Base-by-base conservation (phyloP, 164 flowering plant species). In the Magnolia kwangsiensis region DNA sequence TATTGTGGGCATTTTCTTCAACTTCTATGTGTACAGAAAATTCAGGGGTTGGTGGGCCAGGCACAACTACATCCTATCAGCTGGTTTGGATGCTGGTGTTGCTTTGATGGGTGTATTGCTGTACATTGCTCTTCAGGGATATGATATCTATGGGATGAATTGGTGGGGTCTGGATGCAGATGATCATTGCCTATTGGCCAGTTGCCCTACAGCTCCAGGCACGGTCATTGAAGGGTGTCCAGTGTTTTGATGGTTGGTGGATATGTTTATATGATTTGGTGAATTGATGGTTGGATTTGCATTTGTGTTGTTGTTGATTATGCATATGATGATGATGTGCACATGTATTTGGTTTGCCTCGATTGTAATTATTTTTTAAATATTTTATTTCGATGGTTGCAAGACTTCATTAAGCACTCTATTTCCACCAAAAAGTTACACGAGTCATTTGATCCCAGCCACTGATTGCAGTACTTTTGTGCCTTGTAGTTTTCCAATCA, bases 21-120 rank as follows among this genome's bases (percentile, higher is more conserved):
- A 95, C 77, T 93, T 85, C 72, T 90, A 91, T 71, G 68, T 95
- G 29, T 95, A 88, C 82, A 86, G 90, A 2, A 93, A 95, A 79
- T 74, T 88, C 64, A 95, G 93, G 82, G 66, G 78, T 51, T 93
- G 97, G 98, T 95, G 98, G 98, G 93, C 92, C 74, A 87, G 90
- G 82, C 92, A 93, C 80, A 93, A 93, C 67, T 95, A 93, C 70
- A 81, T 92, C 72, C 89, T 93, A 20, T 95, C 99, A 45, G 99
- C 92, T 31, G 99, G 96, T 19, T 72, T 93, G 64, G 98, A 92
- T 82, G 95, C 96, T 29, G 97, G 97, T 72, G 89, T 93, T 65
- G 98, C 98, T 63, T 89, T 93, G 84, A 93, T 95, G 98, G 91
- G 85, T 50, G 90, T 93, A 51, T 37, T 88, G 7, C 27, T 93